Evolutionary conservation across 2,329 filamentous ascomycete species (phyloP), one percentile per base, ranked within the genome.

Genomic region (Talaromyces piceae): DNA sequence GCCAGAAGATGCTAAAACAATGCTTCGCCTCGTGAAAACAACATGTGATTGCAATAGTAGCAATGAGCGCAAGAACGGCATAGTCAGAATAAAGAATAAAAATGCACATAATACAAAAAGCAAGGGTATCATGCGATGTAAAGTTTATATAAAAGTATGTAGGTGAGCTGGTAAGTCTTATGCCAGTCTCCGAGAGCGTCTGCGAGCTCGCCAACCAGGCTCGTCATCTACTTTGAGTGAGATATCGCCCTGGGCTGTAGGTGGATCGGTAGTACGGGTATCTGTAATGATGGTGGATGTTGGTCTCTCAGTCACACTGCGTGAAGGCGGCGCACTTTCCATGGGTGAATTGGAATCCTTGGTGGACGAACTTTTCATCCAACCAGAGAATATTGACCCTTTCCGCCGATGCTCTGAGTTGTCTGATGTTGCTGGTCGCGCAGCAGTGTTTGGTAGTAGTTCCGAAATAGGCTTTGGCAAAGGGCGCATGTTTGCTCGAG

Each of bases 321-420:
- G 51, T 28, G 45, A 25, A 3, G 45, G 28, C 22, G 27, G 20
- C n/a, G 25, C 23, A 33, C 25, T 39, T n/a, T 23, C 25, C 23
- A 18, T 27, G 25, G 45, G 28, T 25, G 41, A 22, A 22, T 55
- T 44, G 13, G 25, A n/a, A 2, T 55, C 50, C 20, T 55, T 55
- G 39, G 50, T 58, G 11, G 49, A 43, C 9, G 59, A 51, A 16
- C 59, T 59, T 54, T 70, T 71, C 59, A 72, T 67, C 69, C 69
- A 72, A n/a, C 66, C 62, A 33, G 70, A 63, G 23, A 72, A 61
- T 5, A 67, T 55, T 2, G 69, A 71, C 50, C 66, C 65, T 41
- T 65, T 68, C 20, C 68, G 61, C 50, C 68, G 68, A 50, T 67
- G 63, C 8, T 67, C 67, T 20, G 56, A 57, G 47, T 59, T 60